Evolutionary conservation across 83 land plant species (phyloP).

Genomic region (Diphasiastrum complanatum): DNA sequence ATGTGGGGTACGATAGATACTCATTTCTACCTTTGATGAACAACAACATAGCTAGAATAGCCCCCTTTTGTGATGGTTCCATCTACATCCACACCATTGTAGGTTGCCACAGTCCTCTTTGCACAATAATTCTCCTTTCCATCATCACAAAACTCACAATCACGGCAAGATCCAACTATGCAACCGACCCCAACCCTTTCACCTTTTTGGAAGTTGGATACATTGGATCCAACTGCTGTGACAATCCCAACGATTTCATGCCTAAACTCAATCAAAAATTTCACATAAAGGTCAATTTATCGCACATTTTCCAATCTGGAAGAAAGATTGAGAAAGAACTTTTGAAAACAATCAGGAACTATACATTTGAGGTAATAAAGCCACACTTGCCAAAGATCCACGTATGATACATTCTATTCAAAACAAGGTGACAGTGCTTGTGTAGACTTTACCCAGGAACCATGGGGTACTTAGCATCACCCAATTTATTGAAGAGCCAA

Average conservation of each 20-base stretch:
- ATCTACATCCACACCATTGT: not conserved
- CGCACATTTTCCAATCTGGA: not conserved
- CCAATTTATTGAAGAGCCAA: not conserved
- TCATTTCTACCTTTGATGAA: not conserved
- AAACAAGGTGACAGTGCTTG: no score
- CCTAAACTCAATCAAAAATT: no score
- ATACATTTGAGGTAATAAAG: no score
- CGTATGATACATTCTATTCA: no score
- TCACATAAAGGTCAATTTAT: not conserved
- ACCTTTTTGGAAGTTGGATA: not conserved
- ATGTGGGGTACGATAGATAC: no score
- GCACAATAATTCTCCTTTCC: not conserved
- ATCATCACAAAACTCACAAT: not conserved
- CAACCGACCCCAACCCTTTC: not conserved
- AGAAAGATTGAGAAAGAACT: not conserved
- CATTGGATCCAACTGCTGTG: not conserved
- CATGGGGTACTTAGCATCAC: conserved; percentile 10
- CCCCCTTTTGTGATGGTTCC: conserved; percentile 1
- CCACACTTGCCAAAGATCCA: no score
- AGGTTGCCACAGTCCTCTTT: not conserved
- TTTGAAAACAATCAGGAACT: not conserved
- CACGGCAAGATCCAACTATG: not conserved
- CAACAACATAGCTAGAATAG: not conserved
- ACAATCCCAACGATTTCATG: not conserved
- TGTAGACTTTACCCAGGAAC: conserved; percentile 18